Evolutionary conservation across 805 yeast genomes (phyloP), one percentile per base, ranked within the genome.

Genomic region (Starmerella bombi): DNA sequence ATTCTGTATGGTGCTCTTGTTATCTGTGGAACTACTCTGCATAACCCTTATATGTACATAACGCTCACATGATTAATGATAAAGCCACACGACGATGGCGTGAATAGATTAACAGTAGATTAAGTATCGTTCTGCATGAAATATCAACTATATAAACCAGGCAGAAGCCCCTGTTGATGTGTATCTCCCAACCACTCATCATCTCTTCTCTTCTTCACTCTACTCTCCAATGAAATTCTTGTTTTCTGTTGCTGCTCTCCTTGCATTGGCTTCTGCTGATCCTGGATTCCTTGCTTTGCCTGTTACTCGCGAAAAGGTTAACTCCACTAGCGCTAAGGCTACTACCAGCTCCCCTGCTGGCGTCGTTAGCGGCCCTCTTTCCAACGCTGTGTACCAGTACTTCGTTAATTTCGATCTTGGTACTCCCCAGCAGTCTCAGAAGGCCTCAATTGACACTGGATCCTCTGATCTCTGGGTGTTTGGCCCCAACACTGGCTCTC

Each of bases 401-500:
- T 10, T 12, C 20, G 34, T 20, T 25, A 21, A 9, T n/a, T 32
- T 32, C 35, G 16, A 17, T 8, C 8, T 32, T 5, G 35, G 35
- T 5, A 8, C 25, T 8, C 23, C 23, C 10, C 9, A 14, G 15
- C 35, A 32, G 25, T 4, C 35, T 10, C 6, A 17, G 27, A 19
- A 12, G 14, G 35, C 35, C 25, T 17, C 25, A 5, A 19, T 77
- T 15, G 85, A 78, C 52, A 77, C 84, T 2, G 85, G 84, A 3
- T 76, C 83, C 0, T 68, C 80, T 1, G 84, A 77, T 55, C 55
- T 77, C 33, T 76, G 80, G 80, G 71, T 77, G 19, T 59, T 45
- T 37, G 36, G 38, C 29, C 20, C 33, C 40, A 4, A 22, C 34
- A 22, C 19, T 20, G 25, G 32, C 15, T 38, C 38, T 3, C 17